Evolutionary conservation across 2,329 filamentous ascomycete species (phyloP).

Genomic region (Fusarium begoniae): DNA sequence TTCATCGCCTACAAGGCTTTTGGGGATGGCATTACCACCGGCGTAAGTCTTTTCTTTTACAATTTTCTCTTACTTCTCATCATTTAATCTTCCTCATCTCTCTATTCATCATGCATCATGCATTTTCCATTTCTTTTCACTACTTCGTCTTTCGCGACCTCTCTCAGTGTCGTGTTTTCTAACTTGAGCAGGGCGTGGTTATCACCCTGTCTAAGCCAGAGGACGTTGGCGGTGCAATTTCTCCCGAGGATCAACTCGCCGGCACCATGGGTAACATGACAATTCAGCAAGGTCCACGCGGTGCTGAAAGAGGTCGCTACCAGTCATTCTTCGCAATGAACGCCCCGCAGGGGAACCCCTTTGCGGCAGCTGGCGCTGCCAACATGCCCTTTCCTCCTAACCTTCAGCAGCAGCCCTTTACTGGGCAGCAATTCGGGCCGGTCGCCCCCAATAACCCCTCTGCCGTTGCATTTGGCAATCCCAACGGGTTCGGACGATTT

Average conservation of each 20-base stretch:
- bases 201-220: background rate
- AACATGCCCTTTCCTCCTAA: accelerated
- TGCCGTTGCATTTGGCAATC: background rate
- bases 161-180: background rate
- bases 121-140: too few species aligned
- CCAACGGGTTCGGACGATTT: background rate
- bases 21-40: constrained; percentile 25
- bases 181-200: background rate
- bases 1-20: constrained; percentile 52
- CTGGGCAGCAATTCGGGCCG: background rate
- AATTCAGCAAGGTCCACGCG: background rate
- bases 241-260: background rate
- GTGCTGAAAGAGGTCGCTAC: background rate
- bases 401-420: constrained; percentile 41
- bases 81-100: too few species aligned
- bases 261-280: constrained; percentile 31
- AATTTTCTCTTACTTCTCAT: too few species aligned
- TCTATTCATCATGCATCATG: too few species aligned
- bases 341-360: constrained; percentile 23
- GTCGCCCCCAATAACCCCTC: accelerated
- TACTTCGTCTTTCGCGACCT: too few species aligned
- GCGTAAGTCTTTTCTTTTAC: constrained; percentile 36
- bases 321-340: constrained; percentile 40
- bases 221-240: background rate
- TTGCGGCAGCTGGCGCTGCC: constrained; percentile 12